A percentile compares a stretch with the other conserved stretches of the same genome.
phyloP scores from a whole-genome alignment of 495 filamentous ascomycete species.

The Neurospora tetraspora region DNA sequence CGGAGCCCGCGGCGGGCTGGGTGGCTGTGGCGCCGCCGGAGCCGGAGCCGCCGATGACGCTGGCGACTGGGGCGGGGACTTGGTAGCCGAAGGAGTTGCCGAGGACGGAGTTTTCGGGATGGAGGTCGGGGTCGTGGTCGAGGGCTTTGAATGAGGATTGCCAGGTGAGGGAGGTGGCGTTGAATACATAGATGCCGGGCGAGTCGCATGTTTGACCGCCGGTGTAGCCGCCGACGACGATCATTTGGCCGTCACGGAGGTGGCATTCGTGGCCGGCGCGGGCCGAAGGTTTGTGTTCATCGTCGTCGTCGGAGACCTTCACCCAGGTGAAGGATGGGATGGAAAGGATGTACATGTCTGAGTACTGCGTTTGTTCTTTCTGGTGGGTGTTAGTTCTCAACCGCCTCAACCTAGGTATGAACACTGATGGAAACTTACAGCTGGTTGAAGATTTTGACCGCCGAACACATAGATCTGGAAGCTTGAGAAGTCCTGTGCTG shows the following conservation, averaged over 20 bases:
- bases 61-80: slow-evolving; percentile 51
- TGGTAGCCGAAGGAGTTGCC: slow-evolving; percentile 51
- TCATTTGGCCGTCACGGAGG: slow-evolving; percentile 58
- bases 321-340: slow-evolving; percentile 69
- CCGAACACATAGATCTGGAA: slow-evolving; percentile 72
- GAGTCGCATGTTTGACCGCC: slow-evolving; percentile 53
- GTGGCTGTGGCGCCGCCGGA: slow-evolving; percentile 58
- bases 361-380: slow-evolving; percentile 48
- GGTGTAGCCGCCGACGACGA: slow-evolving; percentile 64
- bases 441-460: slow-evolving; percentile 59
- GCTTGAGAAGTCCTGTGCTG: slow-evolving; percentile 58
- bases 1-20: slow-evolving; percentile 47
- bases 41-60: slow-evolving; percentile 51
- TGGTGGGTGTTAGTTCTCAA: slow-evolving; percentile 2
- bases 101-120: slow-evolving; percentile 38
- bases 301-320: slow-evolving; percentile 40
- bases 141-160: slow-evolving; percentile 45
- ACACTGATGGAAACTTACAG: slow-evolving; percentile 15
- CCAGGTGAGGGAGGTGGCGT: slow-evolving; percentile 52
- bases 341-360: slow-evolving; percentile 70
- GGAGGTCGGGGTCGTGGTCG: slow-evolving; percentile 21
- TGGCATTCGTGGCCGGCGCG: slow-evolving; percentile 62
- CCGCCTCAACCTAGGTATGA: neutral
- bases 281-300: slow-evolving; percentile 44
- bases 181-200: slow-evolving; percentile 62